Evolutionary conservation across 2,329 filamentous ascomycete genomes (phyloP).

Genomic region (Lasiodiplodia citricola): DNA sequence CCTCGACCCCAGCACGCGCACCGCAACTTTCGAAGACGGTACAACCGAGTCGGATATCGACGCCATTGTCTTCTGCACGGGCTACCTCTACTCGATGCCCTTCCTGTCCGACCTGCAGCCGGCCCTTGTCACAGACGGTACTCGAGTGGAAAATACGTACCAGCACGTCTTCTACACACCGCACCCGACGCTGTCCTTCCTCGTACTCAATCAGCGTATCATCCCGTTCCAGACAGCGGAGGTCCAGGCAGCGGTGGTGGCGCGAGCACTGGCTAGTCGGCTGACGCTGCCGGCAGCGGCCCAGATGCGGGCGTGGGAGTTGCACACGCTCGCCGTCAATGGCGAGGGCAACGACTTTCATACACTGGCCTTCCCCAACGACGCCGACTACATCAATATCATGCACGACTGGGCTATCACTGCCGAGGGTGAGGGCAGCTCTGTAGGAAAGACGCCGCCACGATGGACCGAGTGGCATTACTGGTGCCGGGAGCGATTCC

Average conservation of each 20-base stretch:
- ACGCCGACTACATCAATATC: slow-evolving; percentile 73
- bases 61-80: slow-evolving; percentile 83
- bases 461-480: slow-evolving; percentile 72
- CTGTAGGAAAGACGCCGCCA: slow-evolving; percentile 69
- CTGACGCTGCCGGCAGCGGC: slow-evolving; percentile 66
- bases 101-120: slow-evolving; percentile 61
- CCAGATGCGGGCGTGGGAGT: slow-evolving; percentile 75
- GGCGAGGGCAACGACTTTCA: slow-evolving; percentile 61
- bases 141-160: slow-evolving; percentile 73
- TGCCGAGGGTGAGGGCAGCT: slow-evolving; percentile 51
- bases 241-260: slow-evolving; percentile 76
- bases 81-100: slow-evolving; percentile 84
- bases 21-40: slow-evolving; percentile 71
- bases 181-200: slow-evolving; percentile 79
- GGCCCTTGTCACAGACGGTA: slow-evolving; percentile 70
- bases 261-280: slow-evolving; percentile 76
- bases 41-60: slow-evolving; percentile 71
- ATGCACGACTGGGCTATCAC: slow-evolving; percentile 66
- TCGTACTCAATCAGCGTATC: slow-evolving; percentile 77
- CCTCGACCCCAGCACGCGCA: slow-evolving; percentile 61
- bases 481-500: slow-evolving; percentile 73
- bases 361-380: slow-evolving; percentile 62
- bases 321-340: slow-evolving; percentile 44
- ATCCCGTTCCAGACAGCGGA: slow-evolving; percentile 87
- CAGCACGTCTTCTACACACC: slow-evolving; percentile 78